Percentiles rank a stretch among this genome's conserved stretches.
Conservation (phyloP, 352 stramenopile species). For the Pythium oligandrum region DNA sequence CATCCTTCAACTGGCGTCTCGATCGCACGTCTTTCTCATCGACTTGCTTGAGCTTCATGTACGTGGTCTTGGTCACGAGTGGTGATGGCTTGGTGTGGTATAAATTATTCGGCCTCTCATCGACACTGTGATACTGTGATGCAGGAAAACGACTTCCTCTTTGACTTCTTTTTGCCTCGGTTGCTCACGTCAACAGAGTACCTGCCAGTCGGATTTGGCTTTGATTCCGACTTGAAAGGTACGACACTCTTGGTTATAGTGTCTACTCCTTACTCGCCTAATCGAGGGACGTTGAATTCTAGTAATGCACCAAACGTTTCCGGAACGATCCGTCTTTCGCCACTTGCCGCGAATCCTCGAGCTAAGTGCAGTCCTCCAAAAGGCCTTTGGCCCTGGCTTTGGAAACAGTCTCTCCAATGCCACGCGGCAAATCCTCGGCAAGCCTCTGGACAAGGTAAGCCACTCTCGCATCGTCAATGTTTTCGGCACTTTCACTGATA, state of each 20-base stretch:
- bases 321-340: slow-evolving; percentile 35
- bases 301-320: slow-evolving; percentile 68
- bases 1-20: slow-evolving; percentile 57
- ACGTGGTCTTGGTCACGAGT: slow-evolving; percentile 10
- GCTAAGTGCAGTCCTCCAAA: slow-evolving; percentile 27
- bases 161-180: slow-evolving; percentile 33
- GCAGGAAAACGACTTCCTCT: slow-evolving; percentile 39
- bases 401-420: slow-evolving; percentile 46
- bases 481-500: background rate
- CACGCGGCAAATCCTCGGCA: slow-evolving; percentile 33
- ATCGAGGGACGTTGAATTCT: too few relatives aligned
- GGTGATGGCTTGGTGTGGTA: background rate
- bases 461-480: background rate
- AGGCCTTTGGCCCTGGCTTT: slow-evolving; percentile 16
- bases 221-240: slow-evolving; percentile 69
- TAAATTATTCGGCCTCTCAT: background rate
- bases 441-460: slow-evolving; percentile 58
- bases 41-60: slow-evolving; percentile 59
- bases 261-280: background rate
- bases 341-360: slow-evolving; percentile 42
- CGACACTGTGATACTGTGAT: background rate
- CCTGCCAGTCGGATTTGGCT: slow-evolving; percentile 66
- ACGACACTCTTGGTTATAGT: slow-evolving; percentile 1
- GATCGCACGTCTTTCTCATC: slow-evolving; percentile 41
- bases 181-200: slow-evolving; percentile 30